Evolutionary conservation across 2,329 filamentous ascomycete genomes (phyloP), one percentile per base, ranked within the genome.

Genomic region (Cytospora schulzeri): DNA sequence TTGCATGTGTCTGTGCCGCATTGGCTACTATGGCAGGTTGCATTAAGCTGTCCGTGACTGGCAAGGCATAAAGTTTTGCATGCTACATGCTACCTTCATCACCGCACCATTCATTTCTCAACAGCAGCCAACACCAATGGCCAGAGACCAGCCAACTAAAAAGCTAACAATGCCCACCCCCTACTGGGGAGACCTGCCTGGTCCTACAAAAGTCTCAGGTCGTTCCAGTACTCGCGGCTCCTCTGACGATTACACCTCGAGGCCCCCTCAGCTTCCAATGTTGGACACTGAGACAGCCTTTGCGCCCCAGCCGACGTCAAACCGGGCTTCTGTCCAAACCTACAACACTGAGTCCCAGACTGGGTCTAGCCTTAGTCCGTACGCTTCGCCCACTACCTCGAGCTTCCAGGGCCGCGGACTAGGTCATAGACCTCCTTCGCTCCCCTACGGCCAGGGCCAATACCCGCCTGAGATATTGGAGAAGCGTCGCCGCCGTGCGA

Each of bases 111-210:
- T 68, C 70, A 67, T 67, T 68, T 24, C 17, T 69, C 66, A 69
- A 69, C 68, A 71, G 68, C 71, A 58, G 31, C 54, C 57, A 52
- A 52, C 31, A 33, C 58, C 59, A 57, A 67, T 61, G 51, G 57
- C 64, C 41, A 55, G 66, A 67, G 63, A 67, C 67, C 52, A 61
- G 59, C 57, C 60, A 64, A 69, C 64, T 65, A 67, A 67, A 65
- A 71, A 38, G 50, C 55, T 65, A 71, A 71, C 73, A 74, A 83
- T 83, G 80, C 76, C 81, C 61, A 70, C 81, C 65, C 81, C 83
- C 48, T 87, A 87, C 77, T 87, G 85, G 85, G 84, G 84, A 73
- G 76, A 85, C 72, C 77, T 87, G 67, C 84, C 85, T 66, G 75
- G 79, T 67, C 76, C 82, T 59, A 24, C 82, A 35, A 82, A 80